These are phyloP conservation scores for Colletotrichum echinochloae DNA, from an alignment of 2,329 filamentous ascomycete species.

Conservation along the genomic window DNA sequence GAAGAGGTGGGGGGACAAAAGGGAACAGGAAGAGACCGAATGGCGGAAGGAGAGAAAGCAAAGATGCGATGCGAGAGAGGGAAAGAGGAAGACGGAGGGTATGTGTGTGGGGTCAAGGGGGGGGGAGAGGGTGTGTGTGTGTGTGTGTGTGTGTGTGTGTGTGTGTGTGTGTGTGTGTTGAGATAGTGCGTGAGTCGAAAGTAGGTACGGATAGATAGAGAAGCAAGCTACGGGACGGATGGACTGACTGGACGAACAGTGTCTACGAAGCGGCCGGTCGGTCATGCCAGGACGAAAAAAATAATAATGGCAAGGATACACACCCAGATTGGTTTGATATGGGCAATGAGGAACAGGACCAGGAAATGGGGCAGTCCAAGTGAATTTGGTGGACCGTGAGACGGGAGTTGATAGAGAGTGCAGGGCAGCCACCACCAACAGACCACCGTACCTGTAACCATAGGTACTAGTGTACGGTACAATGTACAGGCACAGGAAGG, in stretches of 20 bases:
- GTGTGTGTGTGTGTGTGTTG: no score
- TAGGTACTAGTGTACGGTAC: background rate
- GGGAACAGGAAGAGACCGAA: slow-evolving; percentile 6
- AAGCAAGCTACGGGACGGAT: slow-evolving; percentile 15
- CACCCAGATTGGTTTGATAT: background rate
- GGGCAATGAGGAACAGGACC: slow-evolving; percentile 22
- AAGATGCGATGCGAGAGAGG: slow-evolving; percentile 5
- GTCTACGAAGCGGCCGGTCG: background rate
- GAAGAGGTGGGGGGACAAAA: slow-evolving; percentile 8
- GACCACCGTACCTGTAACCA: no score
- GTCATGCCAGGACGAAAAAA: background rate
- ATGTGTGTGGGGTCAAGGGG: background rate
- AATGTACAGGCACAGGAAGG: background rate
- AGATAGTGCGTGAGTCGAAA: background rate
- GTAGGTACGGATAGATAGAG: background rate
- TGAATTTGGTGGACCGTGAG: slow-evolving; percentile 20
- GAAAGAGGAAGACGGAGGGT: slow-evolving; percentile 4
- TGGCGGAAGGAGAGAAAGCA: slow-evolving; percentile 1
- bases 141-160: no score
- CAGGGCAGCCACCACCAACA: background rate
- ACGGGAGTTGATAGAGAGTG: slow-evolving; percentile 13
- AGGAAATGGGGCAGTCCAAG: slow-evolving; percentile 26
- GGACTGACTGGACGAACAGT: background rate
- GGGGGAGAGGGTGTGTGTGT: slow-evolving; percentile 6
- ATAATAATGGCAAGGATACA: slow-evolving; percentile 2